These are phyloP conservation scores for Lagerstroemia speciosa DNA, from an alignment of 345 rosid genomes.

Conservation along the genomic window DNA sequence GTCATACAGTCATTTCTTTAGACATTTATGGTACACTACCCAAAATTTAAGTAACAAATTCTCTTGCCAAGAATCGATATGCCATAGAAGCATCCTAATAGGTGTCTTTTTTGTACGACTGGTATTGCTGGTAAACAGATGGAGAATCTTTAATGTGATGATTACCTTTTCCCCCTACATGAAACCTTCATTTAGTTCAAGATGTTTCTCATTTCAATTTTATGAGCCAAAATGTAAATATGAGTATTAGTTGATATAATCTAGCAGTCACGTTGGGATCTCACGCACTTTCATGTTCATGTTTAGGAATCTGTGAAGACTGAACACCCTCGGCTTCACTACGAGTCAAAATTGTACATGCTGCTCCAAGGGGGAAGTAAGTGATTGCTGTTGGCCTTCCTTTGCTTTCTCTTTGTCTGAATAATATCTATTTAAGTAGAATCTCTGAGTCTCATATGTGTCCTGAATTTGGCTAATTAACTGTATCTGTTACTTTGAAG, in stretches of 20 bases:
- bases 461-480: slow-evolving; percentile 1
- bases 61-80: too few species aligned
- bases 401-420: background rate
- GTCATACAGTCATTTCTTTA: too few species aligned
- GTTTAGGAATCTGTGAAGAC: slow-evolving; percentile 79
- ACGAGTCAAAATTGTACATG: too few species aligned
- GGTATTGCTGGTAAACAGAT: background rate
- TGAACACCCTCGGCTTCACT: slow-evolving; percentile 86
- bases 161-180: too few species aligned
- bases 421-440: background rate
- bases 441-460: background rate
- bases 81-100: background rate
- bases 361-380: slow-evolving; percentile 93
- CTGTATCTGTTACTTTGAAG: slow-evolving; percentile 25
- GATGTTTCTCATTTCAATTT: too few species aligned
- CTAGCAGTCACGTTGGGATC: background rate
- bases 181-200: background rate
- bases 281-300: background rate
- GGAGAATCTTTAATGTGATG: background rate
- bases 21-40: too few species aligned
- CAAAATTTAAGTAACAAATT: too few species aligned
- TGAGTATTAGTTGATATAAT: background rate
- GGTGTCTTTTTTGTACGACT: background rate
- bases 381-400: slow-evolving; percentile 15
- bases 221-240: background rate